Evolutionary conservation across 2,329 filamentous ascomycete genomes (phyloP).

Genomic region (Nothophoma quercina): DNA sequence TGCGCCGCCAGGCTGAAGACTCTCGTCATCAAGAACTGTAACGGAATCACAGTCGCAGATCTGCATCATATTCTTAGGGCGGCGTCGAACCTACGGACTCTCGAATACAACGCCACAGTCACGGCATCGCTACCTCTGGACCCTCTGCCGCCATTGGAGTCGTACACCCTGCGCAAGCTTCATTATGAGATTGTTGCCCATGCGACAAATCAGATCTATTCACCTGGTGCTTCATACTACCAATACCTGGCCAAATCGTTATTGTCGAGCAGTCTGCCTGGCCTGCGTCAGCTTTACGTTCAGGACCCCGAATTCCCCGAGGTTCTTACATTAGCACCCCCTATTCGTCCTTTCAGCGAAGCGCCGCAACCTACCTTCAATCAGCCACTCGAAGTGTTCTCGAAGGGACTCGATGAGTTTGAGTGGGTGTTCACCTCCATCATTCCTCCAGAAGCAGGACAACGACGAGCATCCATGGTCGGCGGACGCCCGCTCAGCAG

Average conservation of each 20-base stretch:
- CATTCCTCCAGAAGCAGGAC: slow-evolving; percentile 57
- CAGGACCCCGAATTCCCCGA: slow-evolving; percentile 85
- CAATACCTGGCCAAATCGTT: slow-evolving; percentile 86
- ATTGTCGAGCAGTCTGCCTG: slow-evolving; percentile 76
- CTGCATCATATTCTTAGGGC: slow-evolving; percentile 68
- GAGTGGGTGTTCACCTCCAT: slow-evolving; percentile 74
- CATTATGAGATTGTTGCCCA: slow-evolving; percentile 82
- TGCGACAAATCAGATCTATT: slow-evolving; percentile 63
- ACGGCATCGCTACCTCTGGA: slow-evolving; percentile 64
- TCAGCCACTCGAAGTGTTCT: slow-evolving; percentile 69
- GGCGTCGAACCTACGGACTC: slow-evolving; percentile 65
- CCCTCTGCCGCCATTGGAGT: slow-evolving; percentile 69
- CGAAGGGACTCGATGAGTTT: slow-evolving; percentile 70
- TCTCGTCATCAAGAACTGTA: slow-evolving; percentile 71
- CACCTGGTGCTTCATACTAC: slow-evolving; percentile 72
- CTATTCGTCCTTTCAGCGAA: slow-evolving; percentile 62
- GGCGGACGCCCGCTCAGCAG: slow-evolving; percentile 55
- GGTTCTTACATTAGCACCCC: slow-evolving; percentile 75
- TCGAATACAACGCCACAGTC: slow-evolving; percentile 66
- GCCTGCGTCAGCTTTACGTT: slow-evolving; percentile 80
- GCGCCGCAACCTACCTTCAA: slow-evolving; percentile 54
- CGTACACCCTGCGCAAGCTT: slow-evolving; percentile 72
- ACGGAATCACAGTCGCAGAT: slow-evolving; percentile 70
- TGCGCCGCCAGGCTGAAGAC: slow-evolving; percentile 69
- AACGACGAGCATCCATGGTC: slow-evolving; percentile 49